Evolutionary conservation across 805 yeast species (phyloP).

Genomic region (Yamadazyma olivae): DNA sequence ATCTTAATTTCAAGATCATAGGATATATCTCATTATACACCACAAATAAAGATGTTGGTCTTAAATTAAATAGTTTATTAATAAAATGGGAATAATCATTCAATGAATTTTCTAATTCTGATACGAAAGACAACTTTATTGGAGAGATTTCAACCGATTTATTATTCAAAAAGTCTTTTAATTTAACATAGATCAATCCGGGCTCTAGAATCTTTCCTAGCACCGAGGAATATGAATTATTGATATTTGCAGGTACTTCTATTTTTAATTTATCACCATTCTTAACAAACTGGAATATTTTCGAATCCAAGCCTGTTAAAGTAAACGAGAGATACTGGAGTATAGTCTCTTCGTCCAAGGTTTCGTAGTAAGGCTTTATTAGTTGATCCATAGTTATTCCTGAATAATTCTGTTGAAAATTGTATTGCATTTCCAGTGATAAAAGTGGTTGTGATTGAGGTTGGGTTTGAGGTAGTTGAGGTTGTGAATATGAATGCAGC

Average conservation of each 20-base stretch:
- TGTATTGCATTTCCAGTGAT: constrained; percentile 1
- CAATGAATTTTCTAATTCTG: constrained; percentile 43
- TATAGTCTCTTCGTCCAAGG: constrained; percentile 31
- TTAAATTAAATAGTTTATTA: constrained; percentile 27
- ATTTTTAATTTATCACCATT: constrained; percentile 19
- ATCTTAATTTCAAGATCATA: constrained; percentile 54
- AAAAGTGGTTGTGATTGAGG: not conserved
- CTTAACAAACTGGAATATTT: constrained; percentile 44
- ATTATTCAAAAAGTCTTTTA: constrained; percentile 28
- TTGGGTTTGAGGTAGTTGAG: not conserved
- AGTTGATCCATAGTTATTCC: constrained; percentile 7
- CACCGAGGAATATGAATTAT: constrained; percentile 54
- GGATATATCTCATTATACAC: constrained; percentile 45
- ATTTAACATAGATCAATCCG: constrained; percentile 57
- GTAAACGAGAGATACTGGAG: constrained; percentile 50
- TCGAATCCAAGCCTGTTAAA: constrained; percentile 61
- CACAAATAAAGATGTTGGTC: constrained; percentile 27
- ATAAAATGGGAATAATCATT: constrained; percentile 31
- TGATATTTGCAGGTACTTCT: constrained; percentile 51
- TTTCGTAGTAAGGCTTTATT: constrained; percentile 28
- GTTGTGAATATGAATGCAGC: no score
- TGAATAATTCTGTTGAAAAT: not conserved
- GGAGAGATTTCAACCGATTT: constrained; percentile 41
- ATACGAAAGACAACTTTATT: constrained; percentile 58
- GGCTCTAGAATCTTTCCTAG: constrained; percentile 64